These are phyloP conservation scores for Claviceps pazoutovae DNA, from an alignment of 2,329 filamentous ascomycete species.

Conservation along the genomic window DNA sequence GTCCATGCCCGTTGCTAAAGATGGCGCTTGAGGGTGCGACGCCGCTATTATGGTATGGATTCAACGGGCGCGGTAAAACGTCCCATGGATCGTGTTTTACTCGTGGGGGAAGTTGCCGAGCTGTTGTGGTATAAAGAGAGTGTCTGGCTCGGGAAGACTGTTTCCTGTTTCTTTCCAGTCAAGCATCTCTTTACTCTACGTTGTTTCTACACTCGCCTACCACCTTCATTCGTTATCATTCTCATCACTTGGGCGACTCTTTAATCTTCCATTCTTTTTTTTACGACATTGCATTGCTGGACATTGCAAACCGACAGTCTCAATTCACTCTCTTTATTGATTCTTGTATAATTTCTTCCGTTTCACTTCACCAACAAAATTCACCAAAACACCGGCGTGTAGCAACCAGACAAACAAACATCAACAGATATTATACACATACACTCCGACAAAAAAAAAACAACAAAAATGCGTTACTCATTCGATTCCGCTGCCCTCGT, in stretches of 20 bases:
- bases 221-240: not conserved
- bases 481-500: not conserved
- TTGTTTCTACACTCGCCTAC: not conserved
- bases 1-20: no score
- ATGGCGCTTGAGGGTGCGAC: no score
- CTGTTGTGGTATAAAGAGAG: not conserved
- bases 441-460: not conserved
- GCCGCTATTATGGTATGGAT: not conserved
- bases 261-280: not conserved
- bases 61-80: not conserved
- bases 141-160: not conserved
- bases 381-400: no score
- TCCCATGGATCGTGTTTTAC: not conserved
- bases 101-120: not conserved
- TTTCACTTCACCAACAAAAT: no score
- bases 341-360: no score
- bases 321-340: no score
- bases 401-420: not conserved
- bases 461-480: not conserved
- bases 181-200: not conserved
- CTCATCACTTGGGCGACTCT: not conserved
- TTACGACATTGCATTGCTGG: not conserved
- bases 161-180: not conserved
- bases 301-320: no score
- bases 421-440: no score